Evolutionary conservation across 371 early-diverging fungal genomes (phyloP), one percentile per base, ranked within the genome.

Genomic region (Entomophthora muscae): DNA sequence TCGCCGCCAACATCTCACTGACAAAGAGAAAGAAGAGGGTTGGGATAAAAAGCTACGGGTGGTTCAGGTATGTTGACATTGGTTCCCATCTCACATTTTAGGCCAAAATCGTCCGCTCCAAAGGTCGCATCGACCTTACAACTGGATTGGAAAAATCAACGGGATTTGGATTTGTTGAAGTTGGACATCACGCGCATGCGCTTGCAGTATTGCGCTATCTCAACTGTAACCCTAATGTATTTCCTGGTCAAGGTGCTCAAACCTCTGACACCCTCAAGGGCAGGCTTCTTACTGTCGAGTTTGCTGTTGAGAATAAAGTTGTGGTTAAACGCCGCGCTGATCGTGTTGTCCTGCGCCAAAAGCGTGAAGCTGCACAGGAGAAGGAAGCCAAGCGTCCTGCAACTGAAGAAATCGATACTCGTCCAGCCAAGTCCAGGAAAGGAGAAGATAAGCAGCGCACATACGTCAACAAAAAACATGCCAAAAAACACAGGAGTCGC

Each of bases 121-220:
- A 81, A 65, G 88, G 86, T 63, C 78, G 89, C 57, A 75, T 88
- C 23, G 94, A 94, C 69, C 67, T 78, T 2, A 68, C 66, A 1
- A 85, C 86, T 0, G 75, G 80, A 28, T 70, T 82, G 66, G 69
- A 77, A 3, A 78, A 84, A 52, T 88, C 89, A 65, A 88, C 87
- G 71, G 95, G 97, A 57, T 93, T 84, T 65, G 95, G 89, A 30
- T 96, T 96, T 77, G 75, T 95, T 71, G 95, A 96, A 72, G 93
- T 86, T 68, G 75, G 71, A 1, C 73, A 78, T 22, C 95, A 95
- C 67, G 78, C 89, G 0, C 93, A 95, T 67, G 94, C 97, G 21
- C 73, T 96, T 61, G 90, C 93, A 5, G 86, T 88, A 61, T 74
- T 96, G 64, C 82, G 97, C 56, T 90, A 84, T 73, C 77, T 96